Base-by-base conservation (phyloP, 192 early-diverging fungal species). In the Backusella tarrabulga region DNA sequence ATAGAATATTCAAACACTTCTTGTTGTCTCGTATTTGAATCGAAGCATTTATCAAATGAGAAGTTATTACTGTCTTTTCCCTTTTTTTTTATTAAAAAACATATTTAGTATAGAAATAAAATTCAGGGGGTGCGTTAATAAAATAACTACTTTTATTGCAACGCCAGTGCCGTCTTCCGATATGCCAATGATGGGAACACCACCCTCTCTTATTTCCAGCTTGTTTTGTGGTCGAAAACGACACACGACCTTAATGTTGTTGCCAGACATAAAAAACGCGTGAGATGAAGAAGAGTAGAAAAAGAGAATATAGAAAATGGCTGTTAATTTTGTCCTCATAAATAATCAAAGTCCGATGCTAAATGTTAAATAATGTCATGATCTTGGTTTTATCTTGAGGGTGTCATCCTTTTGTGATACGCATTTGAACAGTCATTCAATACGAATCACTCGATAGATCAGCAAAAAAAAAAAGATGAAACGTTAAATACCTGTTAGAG, bases 201-300 rank as follows among this genome's bases (percentile, higher is more conserved):
- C 96, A 73, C 97, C 97, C 80, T 97, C 95, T 69, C 85, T 90
- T 73, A 95, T 92, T 89, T 99, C 98, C 34, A 95, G 81, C 68
- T 90, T 85, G 85, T 99, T 99, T 80, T 97, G 95, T 46, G 98
- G 98, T 66, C 97, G 89, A 85, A 99, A 98, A 74, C 98, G 93
- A 87, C 95, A 97, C 79, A 99, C 93, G 75, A 99, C 98, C 84
- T 94, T 94, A 85, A 99, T 98, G 83, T 95, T 97, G 80, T 93
- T 95, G 80, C 83, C 83, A 36, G 89, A 89, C 89, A 91, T 90
- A 42, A 11, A 67, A 67, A 75, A 35, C 46, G 46, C 76, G 40
- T 38, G 75, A 75, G 32, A 79, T 36, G 32, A 56, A 56, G 63
- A 75, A 46, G 34, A 41, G 38, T 44, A 38, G 54, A 38, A 23